Evolutionary conservation across 2,329 filamentous ascomycete genomes (phyloP).

Genomic region (Talaromyces sp.): DNA sequence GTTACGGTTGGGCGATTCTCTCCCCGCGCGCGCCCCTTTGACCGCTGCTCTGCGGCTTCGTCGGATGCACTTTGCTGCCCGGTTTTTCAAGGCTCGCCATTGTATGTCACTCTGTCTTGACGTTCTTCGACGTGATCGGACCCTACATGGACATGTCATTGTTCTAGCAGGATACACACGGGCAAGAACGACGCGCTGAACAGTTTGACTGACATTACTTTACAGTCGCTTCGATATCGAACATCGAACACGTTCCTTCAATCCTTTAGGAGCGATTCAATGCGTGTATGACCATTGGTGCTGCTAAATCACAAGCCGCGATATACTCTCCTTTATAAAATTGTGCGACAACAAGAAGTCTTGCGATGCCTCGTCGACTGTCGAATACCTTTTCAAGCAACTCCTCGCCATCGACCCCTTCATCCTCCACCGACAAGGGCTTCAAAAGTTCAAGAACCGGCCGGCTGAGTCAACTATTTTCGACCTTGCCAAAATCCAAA

Average conservation of each 20-base stretch:
- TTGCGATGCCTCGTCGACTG: conserved; percentile 61
- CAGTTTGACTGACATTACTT: background rate
- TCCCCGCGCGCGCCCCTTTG: conserved; percentile 15
- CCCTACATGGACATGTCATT: no score
- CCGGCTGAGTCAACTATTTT: conserved; percentile 79
- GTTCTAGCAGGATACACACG: background rate
- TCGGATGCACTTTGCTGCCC: conserved; percentile 12
- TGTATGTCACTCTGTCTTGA: conserved; percentile 1
- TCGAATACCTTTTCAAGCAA: conserved; percentile 57
- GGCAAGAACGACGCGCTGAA: background rate
- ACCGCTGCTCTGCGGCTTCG: conserved; percentile 15
- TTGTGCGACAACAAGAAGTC: background rate
- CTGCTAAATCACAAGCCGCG: background rate
- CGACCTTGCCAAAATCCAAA: conserved; percentile 72
- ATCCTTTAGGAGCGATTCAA: background rate
- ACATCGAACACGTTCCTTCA: background rate
- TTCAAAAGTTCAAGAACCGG: conserved; percentile 61
- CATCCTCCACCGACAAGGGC: conserved; percentile 52
- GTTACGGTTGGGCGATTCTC: conserved; percentile 9
- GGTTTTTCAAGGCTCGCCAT: background rate
- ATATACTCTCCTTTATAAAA: background rate
- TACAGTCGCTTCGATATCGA: background rate
- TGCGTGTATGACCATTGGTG: background rate
- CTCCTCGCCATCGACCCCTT: conserved; percentile 29
- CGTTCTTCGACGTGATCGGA: background rate